Evolutionary conservation across 2,329 filamentous ascomycete genomes (phyloP), one percentile per base, ranked within the genome.

Genomic region (Colletotrichum paranaense): DNA sequence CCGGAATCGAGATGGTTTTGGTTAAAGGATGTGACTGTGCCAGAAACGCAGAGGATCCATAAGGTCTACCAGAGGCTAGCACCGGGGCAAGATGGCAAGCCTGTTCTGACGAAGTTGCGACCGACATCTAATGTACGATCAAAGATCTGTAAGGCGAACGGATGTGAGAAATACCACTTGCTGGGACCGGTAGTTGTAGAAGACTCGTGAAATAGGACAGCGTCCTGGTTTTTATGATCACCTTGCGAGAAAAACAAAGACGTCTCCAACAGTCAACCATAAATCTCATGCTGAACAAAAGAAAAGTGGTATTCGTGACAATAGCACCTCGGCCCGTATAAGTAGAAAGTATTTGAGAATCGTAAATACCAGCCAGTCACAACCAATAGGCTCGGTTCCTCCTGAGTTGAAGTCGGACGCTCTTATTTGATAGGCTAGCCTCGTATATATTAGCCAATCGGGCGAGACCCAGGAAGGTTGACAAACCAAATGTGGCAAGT

Each of bases 1-100:
- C 30, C 70, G 4, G 57, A 71, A 59, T 42, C 64, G 4, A 32
- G 75, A 16, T 76, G 75, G 75, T 65, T 64, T 52, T 75, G 73
- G 67, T n/a, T 72, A 32, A 28, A 30, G 22, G 62, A 65, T 22
- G 32, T 56, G 16, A 7, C 32, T 3, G 62, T 65, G 38, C 52
- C 22, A n/a, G 52, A 65, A 24, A 65, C 62, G n/a, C 30, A 32
- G 4, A 30, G 30, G 14, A 30, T 56, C 11, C 52, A 64, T 7
- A 65, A 65, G 32, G 53, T 65, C n/a, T 65, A 65, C 11, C 62
- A 65, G 32, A 65, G 62, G 12, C 52, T 65, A 5, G 11, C 24
- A 32, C 62, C 52, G 7, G 62, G 24, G 8, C 52, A 42, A 14
- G 32, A 65, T 16, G 62, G 62, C 24, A 56, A 56, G 35, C 52